Conservation (phyloP, 2,329 filamentous ascomycete species). For the Lasiodiplodia gonubiensis region DNA sequence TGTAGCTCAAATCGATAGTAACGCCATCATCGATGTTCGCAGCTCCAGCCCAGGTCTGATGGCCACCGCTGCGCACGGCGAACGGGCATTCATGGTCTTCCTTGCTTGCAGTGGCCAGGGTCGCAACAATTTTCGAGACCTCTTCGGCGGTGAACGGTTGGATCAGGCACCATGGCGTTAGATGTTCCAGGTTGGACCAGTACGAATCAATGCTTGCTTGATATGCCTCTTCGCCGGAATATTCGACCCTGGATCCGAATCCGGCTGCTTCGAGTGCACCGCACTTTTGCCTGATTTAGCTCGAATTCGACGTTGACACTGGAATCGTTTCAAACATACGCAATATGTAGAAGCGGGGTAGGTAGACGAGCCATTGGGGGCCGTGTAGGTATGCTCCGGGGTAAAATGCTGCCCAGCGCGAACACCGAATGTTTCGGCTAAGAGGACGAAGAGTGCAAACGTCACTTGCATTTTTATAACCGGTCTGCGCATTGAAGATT, state of each 20-base stretch:
- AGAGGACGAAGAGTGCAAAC: neutral
- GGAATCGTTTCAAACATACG: neutral
- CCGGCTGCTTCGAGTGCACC: slow-evolving; percentile 10
- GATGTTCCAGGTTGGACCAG: neutral
- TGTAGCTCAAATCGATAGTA: slow-evolving; percentile 37
- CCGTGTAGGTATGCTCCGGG: neutral
- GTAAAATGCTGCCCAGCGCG: neutral
- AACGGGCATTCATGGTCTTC: slow-evolving; percentile 1
- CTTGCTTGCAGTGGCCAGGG: neutral
- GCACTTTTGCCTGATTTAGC: neutral
- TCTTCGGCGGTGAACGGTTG: slow-evolving; percentile 7
- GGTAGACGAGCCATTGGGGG: neutral
- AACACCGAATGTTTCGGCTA: neutral
- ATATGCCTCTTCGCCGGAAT: neutral
- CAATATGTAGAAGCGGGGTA: neutral
- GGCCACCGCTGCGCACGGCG: slow-evolving; percentile 31
- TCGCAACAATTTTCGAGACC: slow-evolving; percentile 8
- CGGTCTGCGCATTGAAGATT: neutral
- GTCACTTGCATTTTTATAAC: neutral
- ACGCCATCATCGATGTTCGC: slow-evolving; percentile 39
- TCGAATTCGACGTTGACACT: neutral
- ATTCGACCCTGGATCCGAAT: neutral
- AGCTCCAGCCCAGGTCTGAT: slow-evolving; percentile 36
- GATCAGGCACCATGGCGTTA: slow-evolving; percentile 3
- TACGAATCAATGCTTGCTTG: slow-evolving; percentile 7